Evolutionary conservation across 2,329 filamentous ascomycete species (phyloP).

Genomic region (Calonectria hawksworthii): DNA sequence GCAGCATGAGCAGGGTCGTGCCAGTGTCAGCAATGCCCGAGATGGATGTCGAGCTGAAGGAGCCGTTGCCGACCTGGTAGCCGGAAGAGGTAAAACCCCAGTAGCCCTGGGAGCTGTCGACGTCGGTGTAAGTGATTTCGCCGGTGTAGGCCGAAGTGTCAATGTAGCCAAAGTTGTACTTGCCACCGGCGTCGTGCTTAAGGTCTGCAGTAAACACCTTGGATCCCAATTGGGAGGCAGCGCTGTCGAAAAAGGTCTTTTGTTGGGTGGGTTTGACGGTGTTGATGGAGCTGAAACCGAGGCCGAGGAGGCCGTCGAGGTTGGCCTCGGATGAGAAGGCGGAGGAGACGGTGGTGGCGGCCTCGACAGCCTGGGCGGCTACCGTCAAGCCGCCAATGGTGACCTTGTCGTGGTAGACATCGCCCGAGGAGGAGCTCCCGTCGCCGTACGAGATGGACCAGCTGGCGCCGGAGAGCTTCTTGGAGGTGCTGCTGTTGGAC

Average conservation of each 20-base stretch:
- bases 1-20: constrained; percentile 75
- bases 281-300: constrained; percentile 60
- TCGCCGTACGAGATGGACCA: constrained; percentile 63
- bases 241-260: constrained; percentile 59
- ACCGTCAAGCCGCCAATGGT: constrained; percentile 59
- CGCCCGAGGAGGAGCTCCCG: constrained; percentile 57
- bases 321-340: constrained; percentile 56
- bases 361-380: constrained; percentile 57
- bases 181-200: constrained; percentile 66
- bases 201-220: constrained; percentile 78
- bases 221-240: constrained; percentile 32
- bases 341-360: constrained; percentile 56
- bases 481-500: constrained; percentile 53
- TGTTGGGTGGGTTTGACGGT: constrained; percentile 57
- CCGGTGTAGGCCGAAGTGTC: constrained; percentile 75
- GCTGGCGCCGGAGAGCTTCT: constrained; percentile 51
- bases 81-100: constrained; percentile 68
- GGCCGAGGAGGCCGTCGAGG: constrained; percentile 59
- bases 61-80: constrained; percentile 30
- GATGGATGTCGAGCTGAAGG: constrained; percentile 46
- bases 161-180: constrained; percentile 82
- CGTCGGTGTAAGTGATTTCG: constrained; percentile 70
- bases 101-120: constrained; percentile 73
- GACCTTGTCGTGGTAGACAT: constrained; percentile 60
- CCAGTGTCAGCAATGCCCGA: constrained; percentile 70